Evolutionary conservation across 352 stramenopile genomes (phyloP), one percentile per base, ranked within the genome.

Genomic region (Aphanomyces euteiches): DNA sequence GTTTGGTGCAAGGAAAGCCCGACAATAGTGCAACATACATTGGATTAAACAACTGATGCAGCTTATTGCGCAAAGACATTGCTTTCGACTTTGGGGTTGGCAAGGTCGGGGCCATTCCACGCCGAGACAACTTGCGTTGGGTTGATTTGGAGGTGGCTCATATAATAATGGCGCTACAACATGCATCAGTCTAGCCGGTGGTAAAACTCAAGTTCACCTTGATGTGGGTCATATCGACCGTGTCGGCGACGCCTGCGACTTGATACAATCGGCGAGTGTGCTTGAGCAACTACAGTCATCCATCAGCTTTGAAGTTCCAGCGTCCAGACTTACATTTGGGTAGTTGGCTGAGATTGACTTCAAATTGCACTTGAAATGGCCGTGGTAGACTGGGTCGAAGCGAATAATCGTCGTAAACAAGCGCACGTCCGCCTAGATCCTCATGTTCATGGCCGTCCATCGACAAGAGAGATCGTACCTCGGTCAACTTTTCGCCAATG

Each of bases 371-470:
- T 90, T 89, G 74, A 88, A 89, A 45, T 86, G 79, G 47, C 81
- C 75, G 36, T 75, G 72, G 77, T 98, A 98, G 1, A 98, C 90
- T 63, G 96, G 89, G 78, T 98, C 95, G 69, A 98, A 98, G 36
- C 96, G 86, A n/a, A 96, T 75, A 40, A 98, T 75, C 19, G 95
- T 98, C 6, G 88, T 81, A 74, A 98, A 98, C 3, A 98, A 75
- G 4, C 93, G 81, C 7, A 98, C 74, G 72, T 98, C 96, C 12
- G 83, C 80, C 69, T 85, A 75, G 28, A 28, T 28, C 28, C 28
- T 28, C 28, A 28, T 28, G 28, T 28, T 28, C 28, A 28, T 28
- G 28, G 28, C 28, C 28, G 28, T 28, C 0, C 28, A 19, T 28
- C 1, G 28, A 28, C 1, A 28, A 28, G 28, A 28, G 28, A 80